Base-by-base conservation (phyloP, 768 basidiomycete species). In the Hygrophorus pudorinus region DNA sequence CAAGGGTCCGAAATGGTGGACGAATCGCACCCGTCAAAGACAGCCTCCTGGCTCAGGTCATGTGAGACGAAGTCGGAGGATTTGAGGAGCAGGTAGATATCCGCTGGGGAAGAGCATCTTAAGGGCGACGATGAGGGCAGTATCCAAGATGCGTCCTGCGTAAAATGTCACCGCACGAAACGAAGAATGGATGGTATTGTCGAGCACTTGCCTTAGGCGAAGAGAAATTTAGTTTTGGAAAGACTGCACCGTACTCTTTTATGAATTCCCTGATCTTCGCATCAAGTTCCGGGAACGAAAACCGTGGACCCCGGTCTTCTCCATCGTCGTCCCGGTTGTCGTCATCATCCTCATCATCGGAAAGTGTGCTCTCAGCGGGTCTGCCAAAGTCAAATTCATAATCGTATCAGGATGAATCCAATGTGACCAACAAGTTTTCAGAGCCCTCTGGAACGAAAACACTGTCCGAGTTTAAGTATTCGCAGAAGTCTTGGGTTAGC, bases 191-290 rank as follows among this genome's bases (percentile, higher is more conserved):
- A 21, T 28, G 30, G 32, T 17, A 7, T 7, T 16, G 27, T 38
- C 9, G 6, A 18, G 28, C 14, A 54, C 47, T 16, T 47, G 85
- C 92, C 67, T 82, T 85, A 11, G 93, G 93, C n/a, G 88, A 82
- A 5, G 91, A 88, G 65, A 93, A 96, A 56, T 96, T 97, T 44
- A 98, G 78, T 63, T 98, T 98, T 0, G 93, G 92, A 59, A 98
- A 98, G 21, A 94, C 82, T 5, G 82, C 83, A 2, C 78, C 85
- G 59, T 86, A 92, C 45, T 73, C 62, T 36, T 64, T 53, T n/a
- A 96, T 67, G 28, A 71, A 73, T 11, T 65, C 59, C 39, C 86
- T 65, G 48, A 97, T 93, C 45, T 66, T 66, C 11, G 65, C 63
- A 53, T 92, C 89, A n/a, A 96, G 65, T 37, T 80, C 80, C 0